These are phyloP conservation scores for Yamadazyma philogaea DNA, from an alignment of 805 yeast species.

Conservation along the genomic window DNA sequence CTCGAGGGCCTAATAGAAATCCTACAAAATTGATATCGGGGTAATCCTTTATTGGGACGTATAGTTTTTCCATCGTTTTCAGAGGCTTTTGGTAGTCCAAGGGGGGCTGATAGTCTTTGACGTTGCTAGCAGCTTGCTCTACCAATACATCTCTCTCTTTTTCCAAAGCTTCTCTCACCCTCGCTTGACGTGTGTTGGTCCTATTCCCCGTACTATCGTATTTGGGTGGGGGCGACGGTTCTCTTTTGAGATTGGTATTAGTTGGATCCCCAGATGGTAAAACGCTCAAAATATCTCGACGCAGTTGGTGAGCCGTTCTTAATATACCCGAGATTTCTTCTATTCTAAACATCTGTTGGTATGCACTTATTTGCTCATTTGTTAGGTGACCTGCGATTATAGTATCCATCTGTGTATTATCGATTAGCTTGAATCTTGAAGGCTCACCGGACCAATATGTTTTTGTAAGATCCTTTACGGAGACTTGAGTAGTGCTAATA, in stretches of 20 bases:
- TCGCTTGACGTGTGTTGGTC: slow-evolving; percentile 74
- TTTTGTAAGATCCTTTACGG: background rate
- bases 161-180: slow-evolving; percentile 61
- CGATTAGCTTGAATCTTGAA: slow-evolving; percentile 22
- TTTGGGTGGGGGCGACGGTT: slow-evolving; percentile 90
- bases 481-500: background rate
- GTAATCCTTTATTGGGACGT: slow-evolving; percentile 78
- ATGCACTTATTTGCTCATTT: slow-evolving; percentile 74
- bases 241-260: slow-evolving; percentile 42
- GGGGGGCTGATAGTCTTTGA: slow-evolving; percentile 82
- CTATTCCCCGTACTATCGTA: slow-evolving; percentile 84
- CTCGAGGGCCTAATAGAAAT: slow-evolving; percentile 89
- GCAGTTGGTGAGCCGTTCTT: slow-evolving; percentile 26
- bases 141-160: slow-evolving; percentile 77
- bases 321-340: slow-evolving; percentile 73
- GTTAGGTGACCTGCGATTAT: slow-evolving; percentile 44
- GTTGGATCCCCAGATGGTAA: slow-evolving; percentile 39
- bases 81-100: slow-evolving; percentile 67
- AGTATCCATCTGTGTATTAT: slow-evolving; percentile 23
- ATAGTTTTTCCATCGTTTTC: slow-evolving; percentile 75
- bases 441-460: slow-evolving; percentile 38
- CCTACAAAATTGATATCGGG: slow-evolving; percentile 95
- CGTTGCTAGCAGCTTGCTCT: slow-evolving; percentile 64
- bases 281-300: slow-evolving; percentile 41
- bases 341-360: slow-evolving; percentile 67